These are phyloP conservation scores for Aspergillus unguis DNA, from an alignment of 2,329 filamentous ascomycete genomes.

Conservation along the genomic window DNA sequence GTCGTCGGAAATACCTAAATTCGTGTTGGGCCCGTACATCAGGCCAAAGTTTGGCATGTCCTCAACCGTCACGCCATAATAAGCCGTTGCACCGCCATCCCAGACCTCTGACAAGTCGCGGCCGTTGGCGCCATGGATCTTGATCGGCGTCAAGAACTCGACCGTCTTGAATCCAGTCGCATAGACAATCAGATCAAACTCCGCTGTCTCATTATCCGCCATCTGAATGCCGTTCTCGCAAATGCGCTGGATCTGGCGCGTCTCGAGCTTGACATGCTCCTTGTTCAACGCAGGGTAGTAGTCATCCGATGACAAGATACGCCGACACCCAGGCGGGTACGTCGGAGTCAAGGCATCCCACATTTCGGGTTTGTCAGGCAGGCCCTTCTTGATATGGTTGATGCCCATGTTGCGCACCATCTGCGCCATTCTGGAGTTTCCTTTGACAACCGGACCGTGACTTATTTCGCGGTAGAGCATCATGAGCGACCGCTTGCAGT, in stretches of 20 bases:
- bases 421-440: conserved; percentile 40
- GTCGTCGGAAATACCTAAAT: conserved; percentile 31
- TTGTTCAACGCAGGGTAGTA: conserved; percentile 51
- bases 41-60: conserved; percentile 56
- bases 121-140: conserved; percentile 47
- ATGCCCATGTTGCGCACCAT: conserved; percentile 38
- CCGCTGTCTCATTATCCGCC: conserved; percentile 37
- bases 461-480: conserved; percentile 57
- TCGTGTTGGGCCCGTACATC: conserved; percentile 59
- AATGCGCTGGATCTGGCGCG: conserved; percentile 46
- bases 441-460: conserved; percentile 43
- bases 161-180: conserved; percentile 60
- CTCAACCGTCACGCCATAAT: conserved; percentile 52
- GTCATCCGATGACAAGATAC: conserved; percentile 55
- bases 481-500: conserved; percentile 48
- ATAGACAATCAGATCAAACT: conserved; percentile 56
- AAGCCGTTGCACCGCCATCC: conserved; percentile 51
- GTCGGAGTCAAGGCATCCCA: conserved; percentile 54
- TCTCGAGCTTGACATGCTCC: conserved; percentile 53
- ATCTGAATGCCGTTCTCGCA: conserved; percentile 49
- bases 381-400: conserved; percentile 44
- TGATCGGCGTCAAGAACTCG: conserved; percentile 58
- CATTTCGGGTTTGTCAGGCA: conserved; percentile 50
- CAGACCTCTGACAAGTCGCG: conserved; percentile 51
- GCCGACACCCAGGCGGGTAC: conserved; percentile 55